Evolutionary conservation across 192 early-diverging fungal species (phyloP).

Genomic region (Rhizophagus sp.): DNA sequence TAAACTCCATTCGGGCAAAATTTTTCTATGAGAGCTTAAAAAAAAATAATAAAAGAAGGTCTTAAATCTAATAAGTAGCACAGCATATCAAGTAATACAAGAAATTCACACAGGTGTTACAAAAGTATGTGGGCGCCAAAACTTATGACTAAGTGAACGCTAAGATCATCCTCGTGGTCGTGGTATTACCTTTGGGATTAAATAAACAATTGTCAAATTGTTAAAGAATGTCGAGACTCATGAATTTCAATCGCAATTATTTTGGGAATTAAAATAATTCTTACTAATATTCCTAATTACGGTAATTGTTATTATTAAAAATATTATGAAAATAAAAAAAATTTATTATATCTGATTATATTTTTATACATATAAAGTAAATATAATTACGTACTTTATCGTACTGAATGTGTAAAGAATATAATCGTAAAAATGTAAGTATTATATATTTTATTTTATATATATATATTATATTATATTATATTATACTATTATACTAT

Average conservation of each 20-base stretch:
- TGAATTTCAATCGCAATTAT: background rate
- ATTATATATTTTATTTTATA: too few relatives aligned
- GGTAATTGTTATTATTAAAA: background rate
- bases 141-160: background rate
- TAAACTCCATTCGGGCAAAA: background rate
- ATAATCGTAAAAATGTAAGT: too few relatives aligned
- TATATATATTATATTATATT: too few relatives aligned
- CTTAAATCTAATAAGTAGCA: background rate
- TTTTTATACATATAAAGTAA: too few relatives aligned
- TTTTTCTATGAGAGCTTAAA: background rate
- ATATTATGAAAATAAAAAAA: background rate
- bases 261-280: background rate
- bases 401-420: too few relatives aligned
- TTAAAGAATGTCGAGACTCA: background rate
- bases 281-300: background rate
- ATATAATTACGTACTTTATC: too few relatives aligned
- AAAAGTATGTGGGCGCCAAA: background rate
- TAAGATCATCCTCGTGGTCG: background rate
- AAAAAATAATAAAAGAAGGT: background rate
- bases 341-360: too few relatives aligned
- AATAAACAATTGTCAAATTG: slow-evolving; percentile 1
- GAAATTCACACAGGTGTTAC: background rate
- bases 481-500: too few relatives aligned
- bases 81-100: background rate
- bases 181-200: background rate